Percentiles rank a stretch among this genome's conserved stretches.
Evolutionary conservation across 257 asterid genomes (phyloP).

Genomic region (Handroanthus guayacan): DNA sequence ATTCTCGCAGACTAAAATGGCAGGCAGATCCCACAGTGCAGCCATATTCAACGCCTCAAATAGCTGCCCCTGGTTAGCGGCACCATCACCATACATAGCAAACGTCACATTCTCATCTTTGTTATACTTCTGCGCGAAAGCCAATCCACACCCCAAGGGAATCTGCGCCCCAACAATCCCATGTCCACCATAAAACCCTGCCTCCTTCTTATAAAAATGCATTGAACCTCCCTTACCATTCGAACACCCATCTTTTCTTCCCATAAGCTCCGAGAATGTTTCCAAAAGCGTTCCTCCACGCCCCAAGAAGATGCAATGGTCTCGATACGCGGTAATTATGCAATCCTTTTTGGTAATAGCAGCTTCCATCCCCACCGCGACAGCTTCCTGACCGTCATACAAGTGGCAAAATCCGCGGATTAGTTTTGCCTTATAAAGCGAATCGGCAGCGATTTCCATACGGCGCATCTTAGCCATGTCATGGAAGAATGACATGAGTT

Average conservation of each 20-base stretch:
- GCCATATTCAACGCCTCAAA: constrained; percentile 98
- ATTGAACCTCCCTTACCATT: constrained; percentile 98
- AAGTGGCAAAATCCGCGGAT: constrained; percentile 97
- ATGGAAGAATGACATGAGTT: constrained; percentile 76
- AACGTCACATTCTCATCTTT: constrained; percentile 89
- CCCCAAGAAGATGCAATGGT: constrained; percentile 72
- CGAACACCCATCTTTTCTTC: constrained; percentile 85
- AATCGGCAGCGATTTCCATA: constrained; percentile 97
- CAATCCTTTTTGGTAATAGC: constrained; percentile 78
- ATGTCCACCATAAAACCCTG: constrained; percentile 92
- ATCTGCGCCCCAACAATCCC: constrained; percentile 98
- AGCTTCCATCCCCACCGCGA: constrained; percentile 91
- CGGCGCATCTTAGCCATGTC: constrained; percentile 94
- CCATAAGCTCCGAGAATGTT: constrained; percentile 87
- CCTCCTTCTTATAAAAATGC: constrained; percentile 92
- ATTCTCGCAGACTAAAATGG: constrained; percentile 95
- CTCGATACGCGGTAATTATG: constrained; percentile 82
- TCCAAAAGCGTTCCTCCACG: constrained; percentile 83
- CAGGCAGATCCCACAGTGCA: constrained; percentile 97
- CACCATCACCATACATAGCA: constrained; percentile 94
- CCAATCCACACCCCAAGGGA: constrained; percentile 89
- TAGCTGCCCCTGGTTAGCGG: constrained; percentile 97
- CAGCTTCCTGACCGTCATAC: constrained; percentile 98
- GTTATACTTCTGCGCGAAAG: constrained; percentile 92
- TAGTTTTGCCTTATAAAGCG: constrained; percentile 89